These are phyloP conservation scores for Rubus idaeus DNA, from an alignment of 306 rosid species.

Conservation along the genomic window DNA sequence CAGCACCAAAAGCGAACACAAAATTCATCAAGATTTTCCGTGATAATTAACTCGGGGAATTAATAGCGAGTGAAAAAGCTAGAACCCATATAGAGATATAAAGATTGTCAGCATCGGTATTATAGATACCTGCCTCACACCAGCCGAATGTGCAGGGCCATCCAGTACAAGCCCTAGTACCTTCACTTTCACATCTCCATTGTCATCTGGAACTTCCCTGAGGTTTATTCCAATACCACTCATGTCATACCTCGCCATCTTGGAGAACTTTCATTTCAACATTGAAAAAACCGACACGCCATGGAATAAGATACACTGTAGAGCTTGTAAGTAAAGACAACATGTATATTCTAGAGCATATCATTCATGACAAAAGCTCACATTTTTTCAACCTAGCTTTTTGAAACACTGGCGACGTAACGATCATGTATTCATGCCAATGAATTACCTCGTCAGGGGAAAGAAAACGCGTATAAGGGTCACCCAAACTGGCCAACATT, in stretches of 20 bases:
- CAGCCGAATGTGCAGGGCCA: conserved; percentile 88
- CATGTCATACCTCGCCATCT: conserved; percentile 99
- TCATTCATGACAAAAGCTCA: background rate
- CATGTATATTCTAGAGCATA: background rate
- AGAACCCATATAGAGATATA: conserved; percentile 4
- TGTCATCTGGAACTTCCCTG: conserved; percentile 78
- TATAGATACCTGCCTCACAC: conserved; percentile 82
- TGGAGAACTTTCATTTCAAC: conserved; percentile 77
- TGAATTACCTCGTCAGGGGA: conserved; percentile 70
- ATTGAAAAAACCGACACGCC: conserved; percentile 36
- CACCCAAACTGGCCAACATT: conserved; percentile 86
- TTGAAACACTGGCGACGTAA: background rate
- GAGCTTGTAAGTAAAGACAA: conserved; percentile 23
- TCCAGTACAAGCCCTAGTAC: conserved; percentile 81
- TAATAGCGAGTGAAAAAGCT: background rate
- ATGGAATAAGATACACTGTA: conserved; percentile 42
- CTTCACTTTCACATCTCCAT: conserved; percentile 64
- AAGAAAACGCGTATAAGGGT: conserved; percentile 93
- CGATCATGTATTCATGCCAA: background rate
- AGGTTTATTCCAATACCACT: conserved; percentile 97
- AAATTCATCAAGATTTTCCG: background rate
- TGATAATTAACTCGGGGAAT: background rate
- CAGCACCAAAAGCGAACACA: no score
- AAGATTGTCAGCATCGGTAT: background rate
- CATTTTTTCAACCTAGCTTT: background rate